Evolutionary conservation across 2,329 filamentous ascomycete species (phyloP), one percentile per base, ranked within the genome.

Genomic region (Paramyrothecium sp.): DNA sequence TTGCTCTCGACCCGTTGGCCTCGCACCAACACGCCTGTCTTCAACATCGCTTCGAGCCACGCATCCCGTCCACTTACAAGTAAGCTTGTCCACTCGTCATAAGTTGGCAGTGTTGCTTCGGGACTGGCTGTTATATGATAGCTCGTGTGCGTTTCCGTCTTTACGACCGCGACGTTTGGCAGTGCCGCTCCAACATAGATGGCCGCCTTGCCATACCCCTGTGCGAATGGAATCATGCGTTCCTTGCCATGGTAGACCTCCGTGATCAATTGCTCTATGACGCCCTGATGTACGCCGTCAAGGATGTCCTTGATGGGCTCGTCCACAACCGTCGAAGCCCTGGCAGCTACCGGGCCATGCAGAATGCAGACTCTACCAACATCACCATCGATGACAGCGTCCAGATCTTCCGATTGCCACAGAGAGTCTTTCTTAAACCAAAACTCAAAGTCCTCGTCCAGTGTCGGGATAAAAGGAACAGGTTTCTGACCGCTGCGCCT

Each of bases 401-500:
- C 94, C 12, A 99, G 82, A 69, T 99, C 95, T 76, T 99, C 95
- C 1, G 95, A 98, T 77, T 99, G 95, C 95, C 95, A 99, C 8
- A 99, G 84, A 2, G 95, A 99, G 74, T 99, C 95, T 81, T 99
- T 99, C 87, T 99, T 99, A 89, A 99, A 99, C 81, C 92, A 99
- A 78, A 96, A 97, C 72, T 99, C 95, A 65, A 99, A 99, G 72
- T 94, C 97, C 61, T 96, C 92, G 67, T 99, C 95, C 21, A 99
- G 83, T n/a, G 90, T 83, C 4, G 95, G 95, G 30, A 99, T 93
- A 71, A 99, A 99, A 1, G 94, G 95, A 26, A 95, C 91, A 2
- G 95, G 95, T 83, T 99, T 99, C 81, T 99, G 95, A 46, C 89
- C 89, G 51, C 90, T 91, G 41, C 92, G 89, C 77, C 95, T 88